Conservation (phyloP, 495 filamentous ascomycete species). For the Penicillium arizonense region DNA sequence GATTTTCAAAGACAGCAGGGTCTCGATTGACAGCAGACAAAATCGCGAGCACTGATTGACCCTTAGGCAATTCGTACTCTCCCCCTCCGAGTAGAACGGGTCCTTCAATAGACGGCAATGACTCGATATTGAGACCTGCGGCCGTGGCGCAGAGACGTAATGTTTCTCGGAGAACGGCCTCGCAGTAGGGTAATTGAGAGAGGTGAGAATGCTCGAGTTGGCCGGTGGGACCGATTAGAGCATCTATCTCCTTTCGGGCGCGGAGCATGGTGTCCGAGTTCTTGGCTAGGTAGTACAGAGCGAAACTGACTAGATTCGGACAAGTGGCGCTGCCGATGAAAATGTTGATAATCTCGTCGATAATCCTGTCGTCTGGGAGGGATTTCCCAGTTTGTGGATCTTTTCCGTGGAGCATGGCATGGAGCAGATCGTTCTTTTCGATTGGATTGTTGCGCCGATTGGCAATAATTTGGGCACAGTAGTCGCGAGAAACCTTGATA, state of each 20-base stretch:
- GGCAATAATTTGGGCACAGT: conserved; percentile 57
- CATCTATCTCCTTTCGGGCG: conserved; percentile 43
- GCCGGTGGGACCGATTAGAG: conserved; percentile 28
- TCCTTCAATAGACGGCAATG: conserved; percentile 48
- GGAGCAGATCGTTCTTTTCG: conserved; percentile 61
- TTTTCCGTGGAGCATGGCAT: conserved; percentile 64
- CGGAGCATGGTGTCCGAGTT: conserved; percentile 33
- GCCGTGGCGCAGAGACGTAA: conserved; percentile 68
- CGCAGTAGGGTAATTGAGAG: conserved; percentile 62
- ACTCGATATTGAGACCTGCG: conserved; percentile 58
- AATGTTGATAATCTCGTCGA: conserved; percentile 63
- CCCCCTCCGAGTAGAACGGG: conserved; percentile 56
- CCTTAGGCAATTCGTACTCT: conserved; percentile 62
- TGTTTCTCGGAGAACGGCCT: conserved; percentile 69
- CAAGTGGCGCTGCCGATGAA: conserved; percentile 47
- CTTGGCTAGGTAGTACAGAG: conserved; percentile 44
- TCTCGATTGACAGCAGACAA: conserved; percentile 67
- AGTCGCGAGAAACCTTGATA: conserved; percentile 56
- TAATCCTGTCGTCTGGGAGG: conserved; percentile 58
- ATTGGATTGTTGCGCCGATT: conserved; percentile 51
- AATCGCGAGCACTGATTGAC: conserved; percentile 60
- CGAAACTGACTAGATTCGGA: conserved; percentile 44
- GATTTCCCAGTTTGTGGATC: conserved; percentile 65
- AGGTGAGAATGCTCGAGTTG: conserved; percentile 54
- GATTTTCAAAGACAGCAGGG: conserved; percentile 62